Base-by-base conservation (phyloP, 306 rosid genomes). In the Malus orientalis region DNA sequence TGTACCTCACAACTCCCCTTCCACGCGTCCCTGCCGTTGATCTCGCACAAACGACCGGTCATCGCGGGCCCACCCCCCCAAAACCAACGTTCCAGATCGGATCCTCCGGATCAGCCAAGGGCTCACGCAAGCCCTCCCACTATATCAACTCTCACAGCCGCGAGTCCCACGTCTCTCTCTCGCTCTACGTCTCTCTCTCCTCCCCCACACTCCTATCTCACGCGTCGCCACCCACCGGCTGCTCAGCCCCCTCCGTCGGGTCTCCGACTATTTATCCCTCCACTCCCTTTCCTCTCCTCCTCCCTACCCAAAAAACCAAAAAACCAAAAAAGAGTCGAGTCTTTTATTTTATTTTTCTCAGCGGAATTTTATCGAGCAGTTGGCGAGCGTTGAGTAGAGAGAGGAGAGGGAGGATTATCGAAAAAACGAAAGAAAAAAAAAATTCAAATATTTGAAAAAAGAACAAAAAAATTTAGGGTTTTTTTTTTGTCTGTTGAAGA, bases 211-310 rank as follows among this genome's bases (percentile, higher is more conserved):
- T 36, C 38, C 38, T 30, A 27, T 62, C 76, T 55, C 79, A 61
- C 76, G 77, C 75, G 80, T 80, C 81, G 79, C 82, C 85, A 73
- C 74, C 67, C 65, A 20, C 76, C 89, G 90, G 93, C 90, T 89
- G 86, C 81, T 64, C 79, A 22, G 55, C 22, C 71, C 65, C 85
- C 64, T 13, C 63, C 65, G 84, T 86, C 91, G 89, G 83, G 74
- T 82, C 84, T 79, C 86, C 91, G 84, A 68, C 83, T 82, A 33
- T 55, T 73, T 87, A 77, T 79, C 81, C 79, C 74, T 44, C 69
- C 71, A 16, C 70, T 57, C 51, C 91, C 96, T 93, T 91, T 96
- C 98, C 97, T 94, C 98, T 91, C 97, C 98, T 91, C 97, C 96
- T 94, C 98, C 78, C 65, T 30, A 45, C 15, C 54, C 63, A 67